A percentile compares a stretch with the other conserved stretches of the same genome.
Evolutionary conservation across 169 alveolate species (phyloP).

Genomic region (Babesia bovis): DNA sequence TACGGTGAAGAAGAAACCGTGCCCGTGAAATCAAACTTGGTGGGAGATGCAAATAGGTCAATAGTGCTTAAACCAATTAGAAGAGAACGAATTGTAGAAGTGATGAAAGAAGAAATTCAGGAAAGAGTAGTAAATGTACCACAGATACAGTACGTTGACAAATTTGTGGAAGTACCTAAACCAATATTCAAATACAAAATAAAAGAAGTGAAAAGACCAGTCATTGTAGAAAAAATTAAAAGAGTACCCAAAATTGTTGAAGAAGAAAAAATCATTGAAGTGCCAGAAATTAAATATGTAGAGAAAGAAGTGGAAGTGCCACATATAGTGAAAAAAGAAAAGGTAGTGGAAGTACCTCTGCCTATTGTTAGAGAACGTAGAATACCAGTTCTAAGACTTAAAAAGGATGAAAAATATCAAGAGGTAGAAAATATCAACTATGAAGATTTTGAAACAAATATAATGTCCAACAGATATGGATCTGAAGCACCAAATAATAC

Average conservation of each 20-base stretch:
- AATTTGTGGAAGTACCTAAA: constrained; percentile 87
- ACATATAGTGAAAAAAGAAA: constrained; percentile 84
- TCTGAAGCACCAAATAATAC: constrained; percentile 27
- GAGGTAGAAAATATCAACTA: constrained; percentile 78
- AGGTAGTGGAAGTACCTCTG: constrained; percentile 85
- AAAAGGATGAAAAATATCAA: constrained; percentile 79
- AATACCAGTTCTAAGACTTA: constrained; percentile 84
- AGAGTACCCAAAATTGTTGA: constrained; percentile 84
- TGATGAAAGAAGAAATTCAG: constrained; percentile 83
- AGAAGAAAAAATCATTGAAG: constrained; percentile 88
- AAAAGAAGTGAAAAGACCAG: constrained; percentile 85
- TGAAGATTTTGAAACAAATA: constrained; percentile 1
- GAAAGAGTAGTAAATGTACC: constrained; percentile 88
- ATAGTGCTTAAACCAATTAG: constrained; percentile 74
- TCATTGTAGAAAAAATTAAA: constrained; percentile 82
- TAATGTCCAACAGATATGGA: not conserved
- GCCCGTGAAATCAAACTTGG: not conserved
- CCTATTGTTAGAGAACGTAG: constrained; percentile 85
- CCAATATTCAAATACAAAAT: constrained; percentile 81
- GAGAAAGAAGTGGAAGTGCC: constrained; percentile 89
- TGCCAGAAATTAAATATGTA: constrained; percentile 82
- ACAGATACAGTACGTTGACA: constrained; percentile 87
- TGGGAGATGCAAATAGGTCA: constrained; percentile 57
- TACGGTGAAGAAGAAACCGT: not conserved
- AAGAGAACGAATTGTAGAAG: constrained; percentile 87